Evolutionary conservation across 2,329 filamentous ascomycete species (phyloP), one percentile per base, ranked within the genome.

Genomic region (Colletotrichum noveboracense): DNA sequence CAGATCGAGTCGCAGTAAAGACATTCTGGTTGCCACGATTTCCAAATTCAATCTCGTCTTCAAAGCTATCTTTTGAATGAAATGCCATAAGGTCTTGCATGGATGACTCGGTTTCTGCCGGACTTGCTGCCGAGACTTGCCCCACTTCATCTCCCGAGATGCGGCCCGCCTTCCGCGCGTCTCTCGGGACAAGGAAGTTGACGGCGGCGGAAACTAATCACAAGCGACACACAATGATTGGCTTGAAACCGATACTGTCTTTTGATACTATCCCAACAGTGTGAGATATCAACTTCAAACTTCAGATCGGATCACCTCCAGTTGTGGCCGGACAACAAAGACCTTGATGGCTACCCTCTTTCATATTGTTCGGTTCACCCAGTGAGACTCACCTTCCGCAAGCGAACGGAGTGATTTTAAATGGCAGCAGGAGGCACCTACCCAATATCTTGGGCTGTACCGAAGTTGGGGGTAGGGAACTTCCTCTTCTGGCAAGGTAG

Each of bases 11-110:
- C 3, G 38, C 38, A 48, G 38, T 4, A 48, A n/a, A n/a, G 9
- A 48, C 9, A 1, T 2, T 2, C 5, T n/a, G 0, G 0, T 10
- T 43, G 10, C 0, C 1, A 16, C 4, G 3, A 3, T 0, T 43
- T 2, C 1, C 36, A 9, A 18, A 18, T 0, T 0, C 38, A 9
- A 1, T 1, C 3, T 1, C 12, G 0, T 6, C 38, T n/a, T 43
- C 5, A 12, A n/a, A 43, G 38, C 2, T 1, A 6, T 43, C 1
- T 10, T 21, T 4, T 21, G n/a, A 48, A 48, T 48, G n/a, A 13
- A 1, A 0, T 48, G 10, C n/a, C 43, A 21, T 2, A 21, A 7
- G n/a, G n/a, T 13, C 9, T n/a, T 21, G 43, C 43, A 52, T 7
- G 43, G 43, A 21, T 48, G 43, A 3, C 43, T 2, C 6, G 2